Conservation (phyloP, 176 grass and related monocot species). For the Carex pumila region DNA sequence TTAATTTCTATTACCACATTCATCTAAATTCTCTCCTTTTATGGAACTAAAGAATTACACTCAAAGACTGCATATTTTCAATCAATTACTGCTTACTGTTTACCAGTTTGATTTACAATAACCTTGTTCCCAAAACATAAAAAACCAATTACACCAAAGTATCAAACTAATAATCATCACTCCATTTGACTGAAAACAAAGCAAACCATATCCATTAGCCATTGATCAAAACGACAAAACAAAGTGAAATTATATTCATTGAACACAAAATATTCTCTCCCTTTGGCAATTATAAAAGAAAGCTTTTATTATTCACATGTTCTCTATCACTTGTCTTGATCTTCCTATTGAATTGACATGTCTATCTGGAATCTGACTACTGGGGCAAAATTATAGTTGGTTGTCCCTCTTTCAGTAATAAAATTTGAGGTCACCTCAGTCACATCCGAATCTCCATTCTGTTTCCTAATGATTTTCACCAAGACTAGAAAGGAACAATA, state of each 20-base stretch:
- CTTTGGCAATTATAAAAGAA: not conserved
- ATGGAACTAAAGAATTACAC: not conserved
- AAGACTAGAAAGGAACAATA: no score
- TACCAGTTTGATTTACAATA: not conserved
- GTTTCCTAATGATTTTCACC: not conserved
- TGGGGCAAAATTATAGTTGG: not conserved
- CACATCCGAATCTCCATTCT: not conserved
- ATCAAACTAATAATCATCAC: not conserved
- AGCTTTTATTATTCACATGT: not conserved
- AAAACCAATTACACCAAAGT: not conserved
- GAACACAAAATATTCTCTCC: not conserved
- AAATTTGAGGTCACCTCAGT: not conserved
- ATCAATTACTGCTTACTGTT: not conserved
- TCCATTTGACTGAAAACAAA: not conserved
- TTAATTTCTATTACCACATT: slow-evolving; percentile 3
- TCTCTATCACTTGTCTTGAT: not conserved
- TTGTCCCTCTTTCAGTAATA: not conserved
- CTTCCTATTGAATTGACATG: not conserved
- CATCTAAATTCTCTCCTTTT: not conserved
- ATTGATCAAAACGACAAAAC: not conserved
- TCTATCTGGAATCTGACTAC: not conserved
- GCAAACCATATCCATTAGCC: not conserved
- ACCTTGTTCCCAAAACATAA: not conserved
- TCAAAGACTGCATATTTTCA: not conserved
- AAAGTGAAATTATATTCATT: not conserved